phyloP scores from a whole-genome alignment of 2,329 filamentous ascomycete species.

The Kalmusia sp. region DNA sequence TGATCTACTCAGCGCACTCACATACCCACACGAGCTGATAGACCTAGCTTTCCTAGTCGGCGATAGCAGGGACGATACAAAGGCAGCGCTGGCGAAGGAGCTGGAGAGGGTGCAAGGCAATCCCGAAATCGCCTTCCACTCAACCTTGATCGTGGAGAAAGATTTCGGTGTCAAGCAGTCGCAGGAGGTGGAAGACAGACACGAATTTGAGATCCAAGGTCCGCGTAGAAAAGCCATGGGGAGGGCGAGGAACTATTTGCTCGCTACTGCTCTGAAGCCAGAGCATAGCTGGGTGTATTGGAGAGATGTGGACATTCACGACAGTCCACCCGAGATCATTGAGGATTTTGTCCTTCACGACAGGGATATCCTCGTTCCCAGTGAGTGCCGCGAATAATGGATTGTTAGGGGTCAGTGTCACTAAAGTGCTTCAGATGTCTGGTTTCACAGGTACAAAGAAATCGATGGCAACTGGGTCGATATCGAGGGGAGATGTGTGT shows the following conservation, averaged over 20 bases:
- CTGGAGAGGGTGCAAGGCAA: conserved; percentile 86
- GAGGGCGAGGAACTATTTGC: conserved; percentile 87
- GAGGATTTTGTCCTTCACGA: conserved; percentile 97
- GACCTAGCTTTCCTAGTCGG: conserved; percentile 94
- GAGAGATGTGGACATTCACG: conserved; percentile 95
- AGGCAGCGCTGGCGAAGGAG: conserved; percentile 84
- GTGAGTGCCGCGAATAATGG: conserved; percentile 63
- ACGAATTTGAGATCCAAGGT: conserved; percentile 86
- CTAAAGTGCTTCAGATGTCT: conserved; percentile 71
- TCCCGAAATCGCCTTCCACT: conserved; percentile 81
- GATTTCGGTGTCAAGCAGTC: conserved; percentile 80
- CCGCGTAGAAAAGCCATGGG: conserved; percentile 91
- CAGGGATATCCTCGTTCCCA: conserved; percentile 90
- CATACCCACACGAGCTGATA: conserved; percentile 94
- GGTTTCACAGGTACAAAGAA: conserved; percentile 88
- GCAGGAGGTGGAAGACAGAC: conserved; percentile 82
- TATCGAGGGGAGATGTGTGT: conserved; percentile 91
- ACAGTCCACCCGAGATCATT: conserved; percentile 84
- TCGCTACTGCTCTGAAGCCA: conserved; percentile 82
- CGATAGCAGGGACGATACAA: conserved; percentile 88
- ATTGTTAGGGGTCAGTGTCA: conserved; percentile 16
- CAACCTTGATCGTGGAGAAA: conserved; percentile 85
- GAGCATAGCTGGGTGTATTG: conserved; percentile 99
- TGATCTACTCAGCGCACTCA: conserved; percentile 85
- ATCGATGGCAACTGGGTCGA: conserved; percentile 69